Base-by-base conservation (phyloP, 2,329 filamentous ascomycete species). In the Coniella vitis region DNA sequence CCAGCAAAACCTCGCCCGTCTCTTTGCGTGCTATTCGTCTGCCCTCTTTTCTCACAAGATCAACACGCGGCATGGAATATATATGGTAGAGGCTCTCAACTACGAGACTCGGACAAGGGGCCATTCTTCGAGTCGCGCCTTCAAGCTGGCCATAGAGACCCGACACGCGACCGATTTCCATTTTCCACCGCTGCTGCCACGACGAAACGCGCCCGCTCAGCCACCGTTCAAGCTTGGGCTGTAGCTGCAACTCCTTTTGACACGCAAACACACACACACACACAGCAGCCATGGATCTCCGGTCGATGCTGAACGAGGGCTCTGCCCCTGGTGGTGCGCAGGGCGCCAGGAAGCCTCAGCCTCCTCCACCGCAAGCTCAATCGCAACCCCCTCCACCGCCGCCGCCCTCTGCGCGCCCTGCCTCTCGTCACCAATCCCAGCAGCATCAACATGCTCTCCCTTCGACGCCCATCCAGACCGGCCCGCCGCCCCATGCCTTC, bases 231-330 rank as follows among this genome's bases (percentile, higher is more conserved):
- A 16, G 12, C 7, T 10, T 19, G 37, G 38, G 7, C 19, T 41
- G 16, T 16, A 36, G 4, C n/a, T 34, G 43, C 51, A 38, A 29
- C 25, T 5, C 25, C 25, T 29, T 10, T 29, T 10, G 5, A 29
- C 10, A 29, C 5, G 5, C 25, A 29, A 10, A 29, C 25, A 10
- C 25, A 29, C 10, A 5, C 25, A 5, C 25, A 29, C 5, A 5
- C 5, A 10, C 25, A 29, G 45, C 42, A 12, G 60, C 49, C 47
- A 73, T 79, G 76, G 75, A 79, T 67, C 69, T 79, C 49, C 65
- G 69, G 54, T 71, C 70, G 14, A 74, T 82, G 58, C 64, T 81
- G 41, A 81, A 80, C 61, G 76, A 76, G 53, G 71, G 66, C 56
- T 59, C 61, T 39, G 62, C 64, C 44, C 58, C 62, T 48, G 64